A percentile compares a stretch with the other conserved stretches of the same genome.
Conservation (phyloP, 2,329 filamentous ascomycete genomes). For the Elsinoe arachidis region DNA sequence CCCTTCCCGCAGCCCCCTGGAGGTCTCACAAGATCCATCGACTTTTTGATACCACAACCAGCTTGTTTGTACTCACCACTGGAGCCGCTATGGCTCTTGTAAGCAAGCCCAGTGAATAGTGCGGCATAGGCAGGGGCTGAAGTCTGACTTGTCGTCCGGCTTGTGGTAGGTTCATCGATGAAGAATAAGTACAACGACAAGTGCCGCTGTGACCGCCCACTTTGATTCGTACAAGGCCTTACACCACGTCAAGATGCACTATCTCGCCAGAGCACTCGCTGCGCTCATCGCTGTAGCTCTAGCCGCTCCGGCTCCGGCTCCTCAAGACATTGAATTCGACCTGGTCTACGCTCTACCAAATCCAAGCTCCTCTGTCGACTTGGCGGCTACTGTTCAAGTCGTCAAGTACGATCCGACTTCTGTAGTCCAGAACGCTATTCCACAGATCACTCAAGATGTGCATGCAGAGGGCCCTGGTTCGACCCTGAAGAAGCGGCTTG, state of each 20-base stretch:
- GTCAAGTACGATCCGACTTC: constrained; percentile 11
- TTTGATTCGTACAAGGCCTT: too few species aligned
- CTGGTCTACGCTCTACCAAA: constrained; percentile 14
- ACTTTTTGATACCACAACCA: neutral
- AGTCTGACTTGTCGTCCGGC: neutral
- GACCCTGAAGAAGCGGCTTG: constrained; percentile 12
- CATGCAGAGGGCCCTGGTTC: neutral
- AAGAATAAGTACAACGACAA: neutral
- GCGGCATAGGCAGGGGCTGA: neutral
- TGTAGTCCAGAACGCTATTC: constrained; percentile 8
- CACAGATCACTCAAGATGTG: constrained; percentile 8
- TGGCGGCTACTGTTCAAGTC: neutral
- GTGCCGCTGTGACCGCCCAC: too few species aligned
- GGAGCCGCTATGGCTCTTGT: neutral
- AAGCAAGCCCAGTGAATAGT: neutral
- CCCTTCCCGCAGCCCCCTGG: neutral
- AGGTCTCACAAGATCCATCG: neutral
- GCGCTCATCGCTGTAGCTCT: neutral
- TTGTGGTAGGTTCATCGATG: neutral
- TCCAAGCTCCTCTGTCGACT: neutral
- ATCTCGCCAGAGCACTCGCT: neutral
- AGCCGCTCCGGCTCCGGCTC: constrained; percentile 1
- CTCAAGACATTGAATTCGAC: constrained; percentile 9
- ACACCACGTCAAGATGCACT: constrained; percentile 8
- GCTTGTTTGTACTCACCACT: neutral